A percentile compares a stretch with the other conserved stretches of the same genome.
phyloP scores from a whole-genome alignment of 495 filamentous ascomycete species.

The Aspergillus steynii region DNA sequence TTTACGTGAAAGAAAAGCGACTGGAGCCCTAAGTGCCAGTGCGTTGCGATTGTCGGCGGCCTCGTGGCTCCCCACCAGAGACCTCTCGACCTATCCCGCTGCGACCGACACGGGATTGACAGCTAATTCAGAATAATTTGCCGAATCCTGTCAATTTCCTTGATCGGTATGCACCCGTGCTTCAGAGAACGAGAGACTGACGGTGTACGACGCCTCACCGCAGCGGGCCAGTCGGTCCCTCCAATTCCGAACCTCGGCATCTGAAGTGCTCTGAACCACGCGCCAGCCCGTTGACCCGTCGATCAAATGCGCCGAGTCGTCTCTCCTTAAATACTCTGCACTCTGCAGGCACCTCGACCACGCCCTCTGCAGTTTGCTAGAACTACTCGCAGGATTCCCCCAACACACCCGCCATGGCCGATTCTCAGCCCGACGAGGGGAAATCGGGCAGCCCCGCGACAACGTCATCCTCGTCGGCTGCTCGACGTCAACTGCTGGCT shows the following conservation, averaged over 20 bases:
- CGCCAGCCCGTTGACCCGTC: slow-evolving; percentile 2
- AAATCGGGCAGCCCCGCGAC: slow-evolving; percentile 27
- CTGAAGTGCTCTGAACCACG: slow-evolving; percentile 13
- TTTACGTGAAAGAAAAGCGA: too few relatives aligned
- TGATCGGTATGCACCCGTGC: too few relatives aligned
- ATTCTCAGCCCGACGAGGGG: slow-evolving; percentile 26
- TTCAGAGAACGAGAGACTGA: too few relatives aligned
- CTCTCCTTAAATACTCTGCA: slow-evolving; percentile 6
- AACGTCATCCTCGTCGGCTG: slow-evolving; percentile 16
- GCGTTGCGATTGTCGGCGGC: too few relatives aligned
- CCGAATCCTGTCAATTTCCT: too few relatives aligned
- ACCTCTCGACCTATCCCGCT: too few relatives aligned
- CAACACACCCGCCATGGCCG: slow-evolving; percentile 10
- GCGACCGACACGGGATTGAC: too few relatives aligned
- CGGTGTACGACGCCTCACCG: too few relatives aligned
- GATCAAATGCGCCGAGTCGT: slow-evolving; percentile 15
- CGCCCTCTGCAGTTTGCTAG: background rate
- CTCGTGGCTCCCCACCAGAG: too few relatives aligned
- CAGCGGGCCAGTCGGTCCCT: background rate
- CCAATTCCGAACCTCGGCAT: slow-evolving; percentile 21
- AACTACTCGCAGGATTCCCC: slow-evolving; percentile 1
- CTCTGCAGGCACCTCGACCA: background rate
- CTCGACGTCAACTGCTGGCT: slow-evolving; percentile 31
- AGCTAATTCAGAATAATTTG: too few relatives aligned
- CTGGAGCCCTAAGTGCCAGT: too few relatives aligned